Evolutionary conservation across 768 basidiomycete genomes (phyloP).

Genomic region (Candolleomyces eurysporus): DNA sequence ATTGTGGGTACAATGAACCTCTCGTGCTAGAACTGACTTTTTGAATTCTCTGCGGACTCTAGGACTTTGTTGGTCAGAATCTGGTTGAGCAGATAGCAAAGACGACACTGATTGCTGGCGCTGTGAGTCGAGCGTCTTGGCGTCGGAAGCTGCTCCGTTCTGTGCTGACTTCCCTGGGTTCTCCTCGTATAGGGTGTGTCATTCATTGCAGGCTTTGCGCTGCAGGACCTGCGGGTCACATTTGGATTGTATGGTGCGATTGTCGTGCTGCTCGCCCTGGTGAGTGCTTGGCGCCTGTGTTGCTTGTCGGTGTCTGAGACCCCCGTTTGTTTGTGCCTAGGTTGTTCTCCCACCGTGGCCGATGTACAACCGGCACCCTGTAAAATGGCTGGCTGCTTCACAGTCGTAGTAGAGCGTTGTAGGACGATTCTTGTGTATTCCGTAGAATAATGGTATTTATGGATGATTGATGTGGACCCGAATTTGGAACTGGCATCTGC

Average conservation of each 20-base stretch:
- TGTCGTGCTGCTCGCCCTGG: constrained; percentile 39
- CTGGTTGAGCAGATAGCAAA: constrained; percentile 47
- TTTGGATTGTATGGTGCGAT: constrained; percentile 46
- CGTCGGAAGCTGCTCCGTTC: background rate
- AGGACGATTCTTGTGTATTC: background rate
- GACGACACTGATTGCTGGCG: constrained; percentile 40
- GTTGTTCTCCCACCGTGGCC: constrained; percentile 70
- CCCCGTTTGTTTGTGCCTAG: constrained; percentile 29
- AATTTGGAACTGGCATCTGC: constrained; percentile 6
- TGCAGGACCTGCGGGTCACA: constrained; percentile 55
- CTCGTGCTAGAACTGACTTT: background rate
- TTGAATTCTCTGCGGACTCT: constrained; percentile 1
- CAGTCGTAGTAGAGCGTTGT: background rate
- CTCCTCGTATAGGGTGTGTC: constrained; percentile 41
- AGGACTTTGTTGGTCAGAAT: constrained; percentile 68
- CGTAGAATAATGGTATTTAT: background rate
- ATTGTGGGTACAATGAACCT: constrained; percentile 29
- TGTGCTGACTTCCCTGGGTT: constrained; percentile 19
- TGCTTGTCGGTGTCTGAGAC: background rate
- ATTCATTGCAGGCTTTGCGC: constrained; percentile 54
- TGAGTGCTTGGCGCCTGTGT: constrained; percentile 24
- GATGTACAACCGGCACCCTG: constrained; percentile 58
- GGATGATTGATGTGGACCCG: background rate
- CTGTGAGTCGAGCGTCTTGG: constrained; percentile 34
- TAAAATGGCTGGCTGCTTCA: constrained; percentile 51